These are phyloP conservation scores for Xylariaceae sp. DNA, from an alignment of 2,329 filamentous ascomycete species.

Conservation along the genomic window DNA sequence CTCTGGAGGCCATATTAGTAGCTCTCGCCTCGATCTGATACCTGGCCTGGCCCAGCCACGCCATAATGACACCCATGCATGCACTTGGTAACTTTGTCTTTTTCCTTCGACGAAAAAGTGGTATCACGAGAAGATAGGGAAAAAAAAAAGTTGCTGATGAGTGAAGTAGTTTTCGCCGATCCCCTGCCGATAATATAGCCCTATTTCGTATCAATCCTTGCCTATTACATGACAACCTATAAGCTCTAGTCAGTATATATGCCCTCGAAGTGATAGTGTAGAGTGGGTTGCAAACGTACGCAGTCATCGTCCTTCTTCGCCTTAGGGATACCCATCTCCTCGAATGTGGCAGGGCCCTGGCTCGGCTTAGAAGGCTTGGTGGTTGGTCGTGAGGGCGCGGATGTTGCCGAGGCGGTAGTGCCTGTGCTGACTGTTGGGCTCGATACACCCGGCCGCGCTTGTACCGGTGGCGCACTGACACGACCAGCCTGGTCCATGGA, in stretches of 20 bases:
- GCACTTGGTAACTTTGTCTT: background rate
- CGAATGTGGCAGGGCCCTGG: slow-evolving; percentile 92
- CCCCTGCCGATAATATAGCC: too few relatives aligned
- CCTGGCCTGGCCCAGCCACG: background rate
- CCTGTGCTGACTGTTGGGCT: slow-evolving; percentile 35
- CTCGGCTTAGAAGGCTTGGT: slow-evolving; percentile 47
- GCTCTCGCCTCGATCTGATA: background rate
- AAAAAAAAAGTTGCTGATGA: slow-evolving; percentile 16
- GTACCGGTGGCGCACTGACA: slow-evolving; percentile 41
- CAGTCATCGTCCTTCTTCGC: slow-evolving; percentile 87
- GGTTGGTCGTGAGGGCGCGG: slow-evolving; percentile 44
- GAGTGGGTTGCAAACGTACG: slow-evolving; percentile 58
- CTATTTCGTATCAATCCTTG: background rate
- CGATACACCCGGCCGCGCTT: slow-evolving; percentile 27
- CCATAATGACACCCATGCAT: background rate
- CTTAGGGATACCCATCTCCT: slow-evolving; percentile 94
- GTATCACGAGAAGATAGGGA: slow-evolving; percentile 21
- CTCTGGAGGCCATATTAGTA: background rate
- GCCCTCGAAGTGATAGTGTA: background rate
- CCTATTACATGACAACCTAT: slow-evolving; percentile 25
- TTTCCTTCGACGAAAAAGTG: slow-evolving; percentile 7
- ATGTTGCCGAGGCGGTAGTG: slow-evolving; percentile 34
- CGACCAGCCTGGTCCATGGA: slow-evolving; percentile 35
- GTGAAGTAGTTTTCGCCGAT: background rate
- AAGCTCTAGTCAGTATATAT: slow-evolving; percentile 5